Percentiles rank a stretch among this genome's conserved stretches.
Conservation (phyloP, 768 basidiomycete genomes). For the Mycena rebaudengoi region DNA sequence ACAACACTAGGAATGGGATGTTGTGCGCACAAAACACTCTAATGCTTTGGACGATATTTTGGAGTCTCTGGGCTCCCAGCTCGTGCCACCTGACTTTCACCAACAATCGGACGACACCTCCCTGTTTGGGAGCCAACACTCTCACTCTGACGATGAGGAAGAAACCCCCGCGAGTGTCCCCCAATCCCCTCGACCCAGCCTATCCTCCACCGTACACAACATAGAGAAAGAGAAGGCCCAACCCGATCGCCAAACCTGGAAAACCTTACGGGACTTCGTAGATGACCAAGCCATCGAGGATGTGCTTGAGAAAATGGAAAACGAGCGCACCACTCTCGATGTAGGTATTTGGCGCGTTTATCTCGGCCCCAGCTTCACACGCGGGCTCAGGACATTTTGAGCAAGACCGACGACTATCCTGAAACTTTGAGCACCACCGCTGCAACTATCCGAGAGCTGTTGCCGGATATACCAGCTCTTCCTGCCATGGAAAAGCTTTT, state of each 20-base stretch:
- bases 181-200: constrained; percentile 44
- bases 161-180: constrained; percentile 25
- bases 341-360: constrained; percentile 47
- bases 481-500: constrained; percentile 58
- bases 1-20: constrained; percentile 72
- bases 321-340: constrained; percentile 71
- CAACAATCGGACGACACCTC: constrained; percentile 72
- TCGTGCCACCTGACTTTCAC: constrained; percentile 83
- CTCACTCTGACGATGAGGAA: constrained; percentile 55
- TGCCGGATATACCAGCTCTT: constrained; percentile 50
- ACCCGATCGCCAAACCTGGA: constrained; percentile 71
- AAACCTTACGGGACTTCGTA: constrained; percentile 85
- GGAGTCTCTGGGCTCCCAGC: constrained; percentile 74
- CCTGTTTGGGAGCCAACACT: constrained; percentile 81
- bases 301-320: constrained; percentile 75
- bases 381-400: constrained; percentile 62
- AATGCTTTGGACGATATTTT: constrained; percentile 73
- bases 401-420: constrained; percentile 72
- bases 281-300: constrained; percentile 86
- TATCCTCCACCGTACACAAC: constrained; percentile 51
- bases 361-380: not conserved
- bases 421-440: constrained; percentile 68
- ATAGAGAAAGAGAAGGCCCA: constrained; percentile 41
- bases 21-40: constrained; percentile 63
- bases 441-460: constrained; percentile 57